These are phyloP conservation scores for Aspergillus ruber DNA, from an alignment of 2,329 filamentous ascomycete species.

Conservation along the genomic window DNA sequence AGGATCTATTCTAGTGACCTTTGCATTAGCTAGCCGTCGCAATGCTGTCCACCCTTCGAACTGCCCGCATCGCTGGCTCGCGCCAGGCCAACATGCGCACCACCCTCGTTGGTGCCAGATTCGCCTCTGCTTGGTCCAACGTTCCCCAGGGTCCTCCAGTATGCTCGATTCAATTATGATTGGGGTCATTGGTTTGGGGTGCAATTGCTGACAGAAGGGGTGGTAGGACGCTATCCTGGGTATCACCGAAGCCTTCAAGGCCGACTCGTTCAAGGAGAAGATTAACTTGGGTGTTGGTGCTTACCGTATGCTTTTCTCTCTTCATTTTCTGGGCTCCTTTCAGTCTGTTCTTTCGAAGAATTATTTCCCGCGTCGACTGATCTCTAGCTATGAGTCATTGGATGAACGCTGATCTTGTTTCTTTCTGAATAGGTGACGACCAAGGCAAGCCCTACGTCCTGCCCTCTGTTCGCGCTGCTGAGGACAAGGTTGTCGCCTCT, in stretches of 20 bases:
- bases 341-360: neutral
- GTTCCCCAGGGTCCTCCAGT: conserved; percentile 92
- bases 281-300: conserved; percentile 98
- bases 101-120: conserved; percentile 44
- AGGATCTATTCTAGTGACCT: neutral
- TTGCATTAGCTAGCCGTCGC: conserved; percentile 4
- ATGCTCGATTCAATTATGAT: conserved; percentile 39
- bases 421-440: conserved; percentile 59
- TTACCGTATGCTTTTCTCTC: conserved; percentile 59
- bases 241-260: conserved; percentile 97
- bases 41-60: conserved; percentile 44
- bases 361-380: neutral
- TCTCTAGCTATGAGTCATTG: neutral
- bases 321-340: neutral
- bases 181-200: conserved; percentile 2
- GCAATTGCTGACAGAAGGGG: conserved; percentile 19
- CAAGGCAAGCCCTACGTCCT: conserved; percentile 97
- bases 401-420: neutral
- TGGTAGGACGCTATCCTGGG: conserved; percentile 43
- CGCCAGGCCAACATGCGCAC: conserved; percentile 35
- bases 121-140: conserved; percentile 80
- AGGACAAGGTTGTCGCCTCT: conserved; percentile 73
- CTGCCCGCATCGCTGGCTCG: conserved; percentile 35
- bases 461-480: conserved; percentile 82
- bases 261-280: conserved; percentile 86